Evolutionary conservation across 192 early-diverging fungal species (phyloP), one percentile per base, ranked within the genome.

Genomic region (Dissophora ornata): DNA sequence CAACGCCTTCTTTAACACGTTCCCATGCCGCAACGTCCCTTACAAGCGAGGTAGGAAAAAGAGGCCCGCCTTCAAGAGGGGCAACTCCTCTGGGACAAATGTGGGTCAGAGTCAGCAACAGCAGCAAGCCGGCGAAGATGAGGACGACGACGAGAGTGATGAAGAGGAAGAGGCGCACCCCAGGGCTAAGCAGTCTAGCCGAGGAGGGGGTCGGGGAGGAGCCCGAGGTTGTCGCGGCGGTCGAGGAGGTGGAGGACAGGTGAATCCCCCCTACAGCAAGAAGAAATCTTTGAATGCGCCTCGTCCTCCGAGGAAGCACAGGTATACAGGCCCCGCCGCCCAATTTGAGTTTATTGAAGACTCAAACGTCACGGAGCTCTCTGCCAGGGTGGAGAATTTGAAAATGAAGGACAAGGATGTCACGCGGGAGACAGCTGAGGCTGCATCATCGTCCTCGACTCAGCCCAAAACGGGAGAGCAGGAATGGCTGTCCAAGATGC

Each of bases 1-100:
- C 56, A 77, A 77, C 48, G 64, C 64, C 36, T 77, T 77, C 53
- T 77, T 77, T 32, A 77, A 77, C 40, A 77, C 73, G 0, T 62
- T 77, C 21, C 73, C 73, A 7, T 53, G 73, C 12, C 44, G 73
- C 16, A 67, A 77, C 25, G 29, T 46, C 0, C 73, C 73, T 7
- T 62, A 57, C 45, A 77, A 77, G 29, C 26, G 57, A 4, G 56
- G 62, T 15, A 59, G 71, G 57, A 54, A 60, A 34, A 67, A 62
- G 19, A 67, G 29, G 36, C 33, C 58, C 0, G 46, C 22, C 0
- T 26, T 28, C 24, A 52, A 30, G 34, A 30, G 40, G 2, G 24
- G 24, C 28, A 38, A 42, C 18, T 36, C 36, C 7, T 38, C 38
- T 7, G 62, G 63, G 18, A 29, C 21, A 7, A 41, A 61, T 22